phyloP scores from a whole-genome alignment of 306 rosid species.

The Malus domestica region ASM211411v1 NC_041792.1:6193001-6193500 shows the following conservation, averaged over 20 bases:
- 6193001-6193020: slow-evolving; percentile 71
- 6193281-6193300: slow-evolving; percentile 76
- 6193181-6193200: slow-evolving; percentile 82
- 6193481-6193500: slow-evolving; percentile 43
- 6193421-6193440: slow-evolving; percentile 82
- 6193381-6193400: slow-evolving; percentile 78
- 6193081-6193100: slow-evolving; percentile 64
- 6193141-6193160: slow-evolving; percentile 76
- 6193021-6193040: slow-evolving; percentile 68
- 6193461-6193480: slow-evolving; percentile 66
- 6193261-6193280: slow-evolving; percentile 67
- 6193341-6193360: slow-evolving; percentile 89
- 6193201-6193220: slow-evolving; percentile 82
- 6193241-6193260: slow-evolving; percentile 84
- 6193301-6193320: slow-evolving; percentile 95
- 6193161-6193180: slow-evolving; percentile 69
- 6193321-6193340: slow-evolving; percentile 79
- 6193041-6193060: slow-evolving; percentile 68
- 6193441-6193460: slow-evolving; percentile 41
- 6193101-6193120: slow-evolving; percentile 65
- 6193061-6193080: slow-evolving; percentile 45
- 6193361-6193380: slow-evolving; percentile 87
- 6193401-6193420: slow-evolving; percentile 83
- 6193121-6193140: slow-evolving; percentile 64
- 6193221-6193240: slow-evolving; percentile 69